Evolutionary conservation across 768 basidiomycete genomes (phyloP).

Genomic region (Suillus subluteus): DNA sequence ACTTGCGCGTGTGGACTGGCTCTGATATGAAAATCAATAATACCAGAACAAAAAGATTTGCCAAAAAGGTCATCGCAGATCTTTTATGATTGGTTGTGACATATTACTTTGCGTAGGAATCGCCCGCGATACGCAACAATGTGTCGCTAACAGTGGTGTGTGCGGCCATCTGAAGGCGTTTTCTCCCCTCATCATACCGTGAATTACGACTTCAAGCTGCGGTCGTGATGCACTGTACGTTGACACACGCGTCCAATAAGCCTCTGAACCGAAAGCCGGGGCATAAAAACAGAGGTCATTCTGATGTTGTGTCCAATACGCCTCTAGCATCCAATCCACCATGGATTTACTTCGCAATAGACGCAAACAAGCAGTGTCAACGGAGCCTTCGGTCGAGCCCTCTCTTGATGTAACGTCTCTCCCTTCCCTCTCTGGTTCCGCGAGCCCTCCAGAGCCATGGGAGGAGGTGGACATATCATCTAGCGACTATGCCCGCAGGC

Average conservation of each 20-base stretch:
- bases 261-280: not conserved
- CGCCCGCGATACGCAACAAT: not conserved
- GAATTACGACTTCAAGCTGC: not conserved
- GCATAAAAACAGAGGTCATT: conserved; percentile 1
- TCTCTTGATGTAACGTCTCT: conserved; percentile 8
- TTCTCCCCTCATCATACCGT: not conserved
- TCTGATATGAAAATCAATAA: not conserved
- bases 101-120: not conserved
- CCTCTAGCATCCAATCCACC: not conserved
- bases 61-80: not conserved
- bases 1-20: not conserved
- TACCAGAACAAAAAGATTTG: not conserved
- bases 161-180: conserved; percentile 1
- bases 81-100: not conserved
- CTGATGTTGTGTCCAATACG: not conserved
- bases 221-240: not conserved
- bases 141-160: not conserved
- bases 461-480: conserved; percentile 29
- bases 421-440: not conserved
- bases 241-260: not conserved
- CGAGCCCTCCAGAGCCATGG: conserved; percentile 2
- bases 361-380: not conserved
- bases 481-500: conserved; percentile 43
- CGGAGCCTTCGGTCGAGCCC: not conserved
- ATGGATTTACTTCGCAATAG: conserved; percentile 3